Conservation (phyloP, 2,329 filamentous ascomycete species). For the Fusarium oxysporum region DNA sequence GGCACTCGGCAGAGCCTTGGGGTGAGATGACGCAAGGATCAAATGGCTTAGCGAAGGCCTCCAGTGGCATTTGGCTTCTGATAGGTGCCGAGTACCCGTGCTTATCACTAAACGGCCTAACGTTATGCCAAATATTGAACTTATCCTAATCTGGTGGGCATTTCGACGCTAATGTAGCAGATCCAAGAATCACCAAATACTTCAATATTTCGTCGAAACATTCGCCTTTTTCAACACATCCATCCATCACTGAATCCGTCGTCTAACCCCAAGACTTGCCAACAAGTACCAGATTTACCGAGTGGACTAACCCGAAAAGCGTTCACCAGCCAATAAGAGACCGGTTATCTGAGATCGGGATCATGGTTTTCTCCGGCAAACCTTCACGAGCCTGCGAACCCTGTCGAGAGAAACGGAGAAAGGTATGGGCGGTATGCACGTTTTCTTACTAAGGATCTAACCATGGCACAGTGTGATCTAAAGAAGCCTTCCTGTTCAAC, state of each 20-base stretch:
- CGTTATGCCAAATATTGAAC: background rate
- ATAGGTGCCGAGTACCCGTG: background rate
- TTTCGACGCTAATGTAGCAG: background rate
- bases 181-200: background rate
- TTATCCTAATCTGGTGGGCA: background rate
- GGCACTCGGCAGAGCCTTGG: background rate
- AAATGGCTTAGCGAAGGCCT: background rate
- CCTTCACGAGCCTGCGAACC: background rate
- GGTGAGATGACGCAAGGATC: background rate
- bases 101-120: background rate
- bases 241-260: background rate
- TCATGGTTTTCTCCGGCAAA: slow-evolving; percentile 1
- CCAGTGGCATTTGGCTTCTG: background rate
- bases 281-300: fast-evolving
- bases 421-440: background rate
- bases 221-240: background rate
- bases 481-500: background rate
- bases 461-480: background rate
- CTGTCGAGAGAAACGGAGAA: slow-evolving; percentile 10
- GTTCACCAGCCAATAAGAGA: background rate
- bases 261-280: fast-evolving
- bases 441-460: background rate
- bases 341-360: background rate
- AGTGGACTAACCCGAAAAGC: background rate
- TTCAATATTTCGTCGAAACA: background rate